These are phyloP conservation scores for Mycena leptocephala DNA, from an alignment of 768 basidiomycete species.

Conservation along the genomic window DNA sequence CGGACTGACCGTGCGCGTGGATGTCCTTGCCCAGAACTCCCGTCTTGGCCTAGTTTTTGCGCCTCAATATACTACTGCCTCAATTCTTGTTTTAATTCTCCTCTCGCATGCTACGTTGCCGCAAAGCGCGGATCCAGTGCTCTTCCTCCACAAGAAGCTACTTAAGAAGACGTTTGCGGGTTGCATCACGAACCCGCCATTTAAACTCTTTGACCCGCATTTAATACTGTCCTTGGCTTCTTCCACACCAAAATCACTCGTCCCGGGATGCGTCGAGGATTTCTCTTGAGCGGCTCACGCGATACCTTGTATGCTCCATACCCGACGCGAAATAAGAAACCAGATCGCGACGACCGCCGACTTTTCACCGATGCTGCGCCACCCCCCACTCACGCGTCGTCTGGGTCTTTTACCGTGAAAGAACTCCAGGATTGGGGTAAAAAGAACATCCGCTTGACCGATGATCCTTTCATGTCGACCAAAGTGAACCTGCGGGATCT, in stretches of 20 bases:
- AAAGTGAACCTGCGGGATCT: slow-evolving; percentile 18
- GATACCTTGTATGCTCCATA: slow-evolving; percentile 19
- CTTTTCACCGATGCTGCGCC: slow-evolving; percentile 12
- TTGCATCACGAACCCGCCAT: slow-evolving; percentile 7
- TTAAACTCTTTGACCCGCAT: not conserved
- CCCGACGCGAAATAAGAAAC: slow-evolving; percentile 28
- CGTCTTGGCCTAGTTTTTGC: too few species aligned
- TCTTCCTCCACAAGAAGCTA: not conserved
- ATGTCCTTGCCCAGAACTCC: too few species aligned
- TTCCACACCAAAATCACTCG: not conserved
- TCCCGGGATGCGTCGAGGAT: slow-evolving; percentile 23
- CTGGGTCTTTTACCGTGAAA: slow-evolving; percentile 16
- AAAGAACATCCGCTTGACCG: slow-evolving; percentile 19
- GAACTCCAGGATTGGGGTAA: slow-evolving; percentile 24
- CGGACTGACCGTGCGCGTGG: too few species aligned
- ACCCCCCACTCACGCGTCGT: not conserved
- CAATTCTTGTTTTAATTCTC: not conserved
- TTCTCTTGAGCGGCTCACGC: not conserved
- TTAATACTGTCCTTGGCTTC: not conserved
- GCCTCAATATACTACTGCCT: too few species aligned
- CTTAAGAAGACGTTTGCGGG: not conserved
- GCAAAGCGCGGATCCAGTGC: too few species aligned
- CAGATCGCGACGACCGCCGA: slow-evolving; percentile 19
- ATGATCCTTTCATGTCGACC: slow-evolving; percentile 19
- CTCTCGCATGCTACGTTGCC: not conserved